Conservation (phyloP, 2,329 filamentous ascomycete species). For the Trichophyton schoenleinii region DNA sequence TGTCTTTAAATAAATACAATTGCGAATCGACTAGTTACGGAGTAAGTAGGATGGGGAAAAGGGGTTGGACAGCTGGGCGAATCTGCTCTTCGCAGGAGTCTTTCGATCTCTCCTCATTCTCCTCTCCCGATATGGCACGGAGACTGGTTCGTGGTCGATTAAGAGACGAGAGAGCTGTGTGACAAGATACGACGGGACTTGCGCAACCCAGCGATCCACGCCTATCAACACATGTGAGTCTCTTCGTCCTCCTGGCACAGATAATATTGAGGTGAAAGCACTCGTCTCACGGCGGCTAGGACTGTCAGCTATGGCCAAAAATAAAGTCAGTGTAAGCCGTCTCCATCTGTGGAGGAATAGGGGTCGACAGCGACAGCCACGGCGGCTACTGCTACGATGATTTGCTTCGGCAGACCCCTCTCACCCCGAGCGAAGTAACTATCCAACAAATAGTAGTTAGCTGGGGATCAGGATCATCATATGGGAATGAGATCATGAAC, state of each 20-base stretch:
- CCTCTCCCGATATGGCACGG: conserved; percentile 4
- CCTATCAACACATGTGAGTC: conserved; percentile 8
- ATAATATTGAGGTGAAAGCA: background rate
- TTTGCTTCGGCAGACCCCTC: too few relatives aligned
- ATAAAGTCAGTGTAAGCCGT: too few relatives aligned
- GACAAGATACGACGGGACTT: conserved; percentile 11
- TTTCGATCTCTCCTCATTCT: background rate
- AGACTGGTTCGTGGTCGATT: background rate
- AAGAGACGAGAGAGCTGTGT: conserved; percentile 7
- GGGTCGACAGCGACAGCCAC: too few relatives aligned
- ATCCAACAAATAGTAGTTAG: too few relatives aligned
- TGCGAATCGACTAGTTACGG: too few relatives aligned
- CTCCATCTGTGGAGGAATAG: too few relatives aligned
- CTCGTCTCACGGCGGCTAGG: background rate
- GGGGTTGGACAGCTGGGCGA: too few relatives aligned
- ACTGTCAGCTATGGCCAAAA: background rate
- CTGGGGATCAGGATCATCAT: too few relatives aligned
- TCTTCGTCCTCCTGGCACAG: background rate
- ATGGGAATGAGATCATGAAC: background rate
- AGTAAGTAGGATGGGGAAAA: too few relatives aligned
- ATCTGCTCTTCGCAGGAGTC: too few relatives aligned
- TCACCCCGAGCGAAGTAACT: too few relatives aligned
- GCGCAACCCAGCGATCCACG: conserved; percentile 9
- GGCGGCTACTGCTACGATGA: background rate
- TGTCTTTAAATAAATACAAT: too few relatives aligned